A percentile compares a stretch with the other conserved stretches of the same genome.
These are phyloP conservation scores for Paspalum notatum DNA, from an alignment of 176 grass and related monocot species.

Conservation along the genomic window DNA sequence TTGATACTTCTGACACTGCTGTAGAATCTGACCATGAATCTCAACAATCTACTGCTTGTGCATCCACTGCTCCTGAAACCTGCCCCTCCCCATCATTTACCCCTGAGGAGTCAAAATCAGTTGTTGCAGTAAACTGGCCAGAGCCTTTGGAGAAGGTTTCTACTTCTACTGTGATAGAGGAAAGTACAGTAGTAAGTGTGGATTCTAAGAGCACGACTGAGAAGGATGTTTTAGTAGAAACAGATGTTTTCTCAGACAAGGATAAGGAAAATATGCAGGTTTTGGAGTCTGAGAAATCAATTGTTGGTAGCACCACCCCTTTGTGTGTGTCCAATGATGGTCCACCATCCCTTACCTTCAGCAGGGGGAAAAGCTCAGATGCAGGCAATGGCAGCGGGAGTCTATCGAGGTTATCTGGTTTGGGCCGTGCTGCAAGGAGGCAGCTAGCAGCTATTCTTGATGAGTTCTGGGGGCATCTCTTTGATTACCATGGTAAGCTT, in stretches of 20 bases:
- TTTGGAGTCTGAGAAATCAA: conserved; percentile 56
- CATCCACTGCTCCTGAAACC: conserved; percentile 50
- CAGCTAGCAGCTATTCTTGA: conserved; percentile 83
- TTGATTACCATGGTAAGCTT: conserved; percentile 93
- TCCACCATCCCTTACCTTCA: conserved; percentile 63
- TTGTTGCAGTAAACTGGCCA: conserved; percentile 55
- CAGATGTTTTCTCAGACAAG: conserved; percentile 45
- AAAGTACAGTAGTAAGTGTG: conserved; percentile 44
- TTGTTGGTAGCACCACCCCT: conserved; percentile 27
- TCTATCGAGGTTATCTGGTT: conserved; percentile 80
- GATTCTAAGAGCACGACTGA: conserved; percentile 43
- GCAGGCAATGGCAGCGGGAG: conserved; percentile 67
- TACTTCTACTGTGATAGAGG: conserved; percentile 35
- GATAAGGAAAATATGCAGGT: conserved; percentile 48
- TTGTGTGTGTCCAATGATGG: conserved; percentile 49
- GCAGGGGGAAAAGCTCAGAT: conserved; percentile 64
- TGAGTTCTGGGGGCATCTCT: conserved; percentile 95
- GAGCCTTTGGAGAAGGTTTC: conserved; percentile 47
- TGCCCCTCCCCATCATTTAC: conserved; percentile 46
- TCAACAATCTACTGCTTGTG: conserved; percentile 55
- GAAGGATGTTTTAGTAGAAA: conserved; percentile 62
- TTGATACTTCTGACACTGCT: conserved; percentile 57
- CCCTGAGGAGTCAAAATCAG: conserved; percentile 67
- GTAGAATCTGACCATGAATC: conserved; percentile 65
- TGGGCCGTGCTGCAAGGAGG: conserved; percentile 85